These are phyloP conservation scores for Erysiphe pulchra DNA, from an alignment of 2,329 filamentous ascomycete genomes.

Conservation along the genomic window DNA sequence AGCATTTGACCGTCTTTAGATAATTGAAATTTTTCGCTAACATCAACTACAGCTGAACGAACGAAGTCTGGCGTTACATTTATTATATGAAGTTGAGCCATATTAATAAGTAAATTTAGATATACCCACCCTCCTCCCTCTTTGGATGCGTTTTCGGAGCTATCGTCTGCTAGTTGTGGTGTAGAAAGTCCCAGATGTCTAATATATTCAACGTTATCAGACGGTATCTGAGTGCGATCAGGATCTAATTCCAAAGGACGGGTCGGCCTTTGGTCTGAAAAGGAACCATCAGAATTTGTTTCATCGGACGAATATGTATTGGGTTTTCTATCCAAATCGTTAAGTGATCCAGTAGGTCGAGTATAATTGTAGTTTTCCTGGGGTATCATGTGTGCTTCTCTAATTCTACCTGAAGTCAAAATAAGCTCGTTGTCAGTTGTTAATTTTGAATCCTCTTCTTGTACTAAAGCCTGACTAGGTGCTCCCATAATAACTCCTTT, in stretches of 20 bases:
- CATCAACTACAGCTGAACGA: constrained; percentile 40
- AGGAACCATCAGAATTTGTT: constrained; percentile 6
- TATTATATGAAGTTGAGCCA: constrained; percentile 66
- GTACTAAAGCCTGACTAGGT: constrained; percentile 9
- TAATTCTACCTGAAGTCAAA: constrained; percentile 8
- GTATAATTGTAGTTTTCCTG: not conserved
- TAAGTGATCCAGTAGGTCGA: not conserved
- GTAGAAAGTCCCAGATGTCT: constrained; percentile 44
- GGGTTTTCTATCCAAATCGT: not conserved
- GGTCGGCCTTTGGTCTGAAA: constrained; percentile 50
- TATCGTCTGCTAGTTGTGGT: constrained; percentile 23
- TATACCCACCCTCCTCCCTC: constrained; percentile 60
- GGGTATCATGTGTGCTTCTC: constrained; percentile 17
- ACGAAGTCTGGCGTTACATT: constrained; percentile 62
- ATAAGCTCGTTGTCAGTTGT: not conserved
- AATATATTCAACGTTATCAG: constrained; percentile 59
- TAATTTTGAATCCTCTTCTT: constrained; percentile 24
- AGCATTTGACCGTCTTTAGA: constrained; percentile 57
- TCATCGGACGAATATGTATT: constrained; percentile 3
- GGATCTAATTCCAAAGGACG: constrained; percentile 54
- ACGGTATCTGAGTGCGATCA: constrained; percentile 46
- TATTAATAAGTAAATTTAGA: constrained; percentile 51
- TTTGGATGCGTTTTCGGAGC: constrained; percentile 25
- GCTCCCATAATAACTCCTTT: constrained; percentile 14
- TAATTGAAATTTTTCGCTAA: constrained; percentile 51